Evolutionary conservation across 2,329 filamentous ascomycete species (phyloP).

Genomic region (Aspergillus luchuensis): DNA sequence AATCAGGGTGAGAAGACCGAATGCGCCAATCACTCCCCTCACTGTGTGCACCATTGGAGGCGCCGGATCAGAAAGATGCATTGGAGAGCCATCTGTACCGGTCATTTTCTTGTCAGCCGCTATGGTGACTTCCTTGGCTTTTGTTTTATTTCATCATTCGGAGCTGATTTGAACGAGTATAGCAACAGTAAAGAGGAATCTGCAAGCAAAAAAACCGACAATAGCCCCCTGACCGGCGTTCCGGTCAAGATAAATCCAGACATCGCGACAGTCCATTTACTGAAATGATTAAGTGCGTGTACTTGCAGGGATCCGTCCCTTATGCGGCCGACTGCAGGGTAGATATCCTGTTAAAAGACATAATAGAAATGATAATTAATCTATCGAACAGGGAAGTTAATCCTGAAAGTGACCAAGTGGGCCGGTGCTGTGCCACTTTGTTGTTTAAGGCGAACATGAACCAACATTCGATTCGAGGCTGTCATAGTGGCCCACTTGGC

Average conservation of each 20-base stretch:
- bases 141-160: background rate
- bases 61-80: background rate
- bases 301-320: background rate
- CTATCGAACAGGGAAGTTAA: background rate
- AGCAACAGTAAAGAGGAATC: background rate
- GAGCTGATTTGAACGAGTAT: background rate
- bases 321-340: background rate
- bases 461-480: background rate
- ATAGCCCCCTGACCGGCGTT: background rate
- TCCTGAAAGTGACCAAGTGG: background rate
- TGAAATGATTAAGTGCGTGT: background rate
- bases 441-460: background rate
- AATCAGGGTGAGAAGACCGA: constrained; percentile 14
- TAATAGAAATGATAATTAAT: background rate
- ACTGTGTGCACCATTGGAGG: background rate
- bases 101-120: background rate
- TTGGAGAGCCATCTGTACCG: background rate
- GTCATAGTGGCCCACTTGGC: background rate
- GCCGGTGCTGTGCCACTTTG: background rate
- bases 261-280: background rate
- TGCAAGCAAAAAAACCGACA: background rate
- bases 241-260: background rate
- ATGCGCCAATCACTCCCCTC: constrained; percentile 10
- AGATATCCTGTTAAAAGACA: background rate
- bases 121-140: background rate